phyloP scores from a whole-genome alignment of 176 grass and related monocot genomes.

The Phoenix roebelenii region DNA sequence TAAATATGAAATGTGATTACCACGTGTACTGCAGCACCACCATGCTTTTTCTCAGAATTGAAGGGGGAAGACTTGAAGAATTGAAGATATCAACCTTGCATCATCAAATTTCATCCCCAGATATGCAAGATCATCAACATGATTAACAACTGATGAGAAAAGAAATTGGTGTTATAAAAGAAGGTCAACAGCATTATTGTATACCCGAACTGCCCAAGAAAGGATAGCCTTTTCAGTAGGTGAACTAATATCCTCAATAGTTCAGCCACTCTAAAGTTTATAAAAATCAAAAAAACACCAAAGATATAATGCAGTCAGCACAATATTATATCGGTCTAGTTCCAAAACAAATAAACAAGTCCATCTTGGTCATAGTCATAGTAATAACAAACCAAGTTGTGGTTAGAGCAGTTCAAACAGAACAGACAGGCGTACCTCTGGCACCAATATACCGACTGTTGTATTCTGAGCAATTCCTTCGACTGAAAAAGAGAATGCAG shows the following conservation, averaged over 20 bases:
- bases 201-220: constrained; percentile 66
- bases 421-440: constrained; percentile 33
- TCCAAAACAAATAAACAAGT: too few species aligned
- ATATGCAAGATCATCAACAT: constrained; percentile 34
- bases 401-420: too few species aligned
- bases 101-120: constrained; percentile 64
- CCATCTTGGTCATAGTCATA: too few species aligned
- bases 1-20: constrained; percentile 24
- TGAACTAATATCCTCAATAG: constrained; percentile 54
- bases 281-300: too few species aligned
- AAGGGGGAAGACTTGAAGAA: constrained; percentile 83
- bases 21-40: constrained; percentile 52
- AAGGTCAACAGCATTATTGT: constrained; percentile 12
- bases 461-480: constrained; percentile 96
- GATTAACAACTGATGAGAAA: not conserved
- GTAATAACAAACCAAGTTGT: too few species aligned
- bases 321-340: too few species aligned
- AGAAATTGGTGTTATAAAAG: constrained; percentile 8
- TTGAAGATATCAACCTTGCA: constrained; percentile 52
- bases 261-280: constrained; percentile 31
- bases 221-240: constrained; percentile 96
- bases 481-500: constrained; percentile 32
- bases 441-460: constrained; percentile 61
- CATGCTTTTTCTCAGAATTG: constrained; percentile 78
- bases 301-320: too few species aligned